phyloP scores from a whole-genome alignment of 1,139 yeast genomes.

The Pichia sp. region DNA sequence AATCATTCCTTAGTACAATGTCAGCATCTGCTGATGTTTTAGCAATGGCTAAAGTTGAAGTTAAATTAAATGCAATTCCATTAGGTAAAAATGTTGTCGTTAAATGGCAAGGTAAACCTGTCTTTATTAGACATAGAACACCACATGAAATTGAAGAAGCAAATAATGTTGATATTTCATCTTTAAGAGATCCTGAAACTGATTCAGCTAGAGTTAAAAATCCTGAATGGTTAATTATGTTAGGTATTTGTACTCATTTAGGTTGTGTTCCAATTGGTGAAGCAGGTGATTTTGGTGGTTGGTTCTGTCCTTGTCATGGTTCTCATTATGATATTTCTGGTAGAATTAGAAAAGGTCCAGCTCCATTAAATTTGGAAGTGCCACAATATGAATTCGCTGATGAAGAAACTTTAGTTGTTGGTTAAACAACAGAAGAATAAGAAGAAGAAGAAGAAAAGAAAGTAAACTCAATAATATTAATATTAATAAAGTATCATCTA shows the following conservation, averaged over 20 bases:
- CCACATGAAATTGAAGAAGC: slow-evolving; percentile 92
- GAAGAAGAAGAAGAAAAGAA: background rate
- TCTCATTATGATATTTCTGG: slow-evolving; percentile 99
- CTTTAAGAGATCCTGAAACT: slow-evolving; percentile 88
- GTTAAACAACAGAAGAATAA: slow-evolving; percentile 35
- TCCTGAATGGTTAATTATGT: slow-evolving; percentile 98
- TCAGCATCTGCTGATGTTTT: slow-evolving; percentile 98
- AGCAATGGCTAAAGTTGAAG: slow-evolving; percentile 99
- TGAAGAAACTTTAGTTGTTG: slow-evolving; percentile 68
- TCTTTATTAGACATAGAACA: slow-evolving; percentile 98
- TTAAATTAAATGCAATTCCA: slow-evolving; percentile 88
- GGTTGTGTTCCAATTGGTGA: slow-evolving; percentile 99
- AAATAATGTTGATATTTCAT: slow-evolving; percentile 61
- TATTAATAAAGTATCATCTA: too few relatives aligned
- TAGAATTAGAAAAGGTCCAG: slow-evolving; percentile 99
- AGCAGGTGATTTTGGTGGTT: slow-evolving; percentile 99
- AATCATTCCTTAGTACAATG: slow-evolving; percentile 87
- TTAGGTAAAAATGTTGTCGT: slow-evolving; percentile 97
- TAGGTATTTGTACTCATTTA: slow-evolving; percentile 99
- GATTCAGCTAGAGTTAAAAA: slow-evolving; percentile 92
- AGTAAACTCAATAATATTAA: too few relatives aligned
- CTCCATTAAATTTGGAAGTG: slow-evolving; percentile 96
- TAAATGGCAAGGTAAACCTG: slow-evolving; percentile 99
- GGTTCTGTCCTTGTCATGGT: slow-evolving; percentile 99
- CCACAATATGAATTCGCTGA: slow-evolving; percentile 84